Conservation (phyloP, 768 basidiomycete genomes). For the Russula vinacea region DNA sequence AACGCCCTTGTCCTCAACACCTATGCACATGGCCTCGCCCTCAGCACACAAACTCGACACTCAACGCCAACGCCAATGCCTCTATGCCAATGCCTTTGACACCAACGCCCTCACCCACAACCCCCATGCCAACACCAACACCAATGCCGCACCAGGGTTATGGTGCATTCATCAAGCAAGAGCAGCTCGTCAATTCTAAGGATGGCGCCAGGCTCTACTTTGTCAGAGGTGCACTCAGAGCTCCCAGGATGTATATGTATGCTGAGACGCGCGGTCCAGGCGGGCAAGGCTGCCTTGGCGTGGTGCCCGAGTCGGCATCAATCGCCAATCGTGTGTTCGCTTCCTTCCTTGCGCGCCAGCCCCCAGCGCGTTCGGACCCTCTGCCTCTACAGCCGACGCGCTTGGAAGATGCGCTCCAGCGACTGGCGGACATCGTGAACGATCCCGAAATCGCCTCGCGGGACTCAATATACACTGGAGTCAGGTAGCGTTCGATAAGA, state of each 20-base stretch:
- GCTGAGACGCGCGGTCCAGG: constrained; percentile 21
- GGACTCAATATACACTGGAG: no score
- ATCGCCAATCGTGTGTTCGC: constrained; percentile 32
- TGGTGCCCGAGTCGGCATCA: constrained; percentile 29
- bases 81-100: no score
- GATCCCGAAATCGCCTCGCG: constrained; percentile 14
- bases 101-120: no score
- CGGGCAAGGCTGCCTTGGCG: constrained; percentile 24
- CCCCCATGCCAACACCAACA: no score
- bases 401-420: constrained; percentile 17
- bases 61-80: no score
- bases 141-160: no score
- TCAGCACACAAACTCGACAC: no score
- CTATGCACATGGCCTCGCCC: no score
- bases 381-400: not conserved
- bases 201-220: constrained; percentile 28
- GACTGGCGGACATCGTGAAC: constrained; percentile 17
- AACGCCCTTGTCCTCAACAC: no score
- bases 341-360: constrained; percentile 28
- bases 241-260: not conserved
- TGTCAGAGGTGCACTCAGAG: constrained; percentile 19
- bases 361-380: constrained; percentile 20
- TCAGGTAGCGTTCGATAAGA: no score
- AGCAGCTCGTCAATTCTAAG: constrained; percentile 26
- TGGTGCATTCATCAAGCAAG: constrained; percentile 20